Evolutionary conservation across 352 stramenopile genomes (phyloP).

Genomic region (Peronospora destructor): DNA sequence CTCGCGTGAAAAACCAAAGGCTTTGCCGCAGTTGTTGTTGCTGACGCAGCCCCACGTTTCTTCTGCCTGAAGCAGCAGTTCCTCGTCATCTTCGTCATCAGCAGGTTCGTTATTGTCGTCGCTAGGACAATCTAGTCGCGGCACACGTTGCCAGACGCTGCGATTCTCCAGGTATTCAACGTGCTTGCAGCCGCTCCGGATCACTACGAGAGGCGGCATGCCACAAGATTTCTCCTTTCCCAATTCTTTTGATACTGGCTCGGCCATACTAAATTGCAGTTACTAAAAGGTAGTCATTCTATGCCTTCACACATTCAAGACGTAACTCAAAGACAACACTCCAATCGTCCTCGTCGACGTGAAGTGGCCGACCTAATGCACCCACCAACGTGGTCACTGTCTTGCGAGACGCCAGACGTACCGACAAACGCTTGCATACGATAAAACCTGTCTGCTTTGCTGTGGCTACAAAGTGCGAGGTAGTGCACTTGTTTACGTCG

Average conservation of each 20-base stretch:
- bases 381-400: conserved; percentile 34
- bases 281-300: conserved; percentile 12
- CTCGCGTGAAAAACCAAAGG: conserved; percentile 35
- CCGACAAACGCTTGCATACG: conserved; percentile 34
- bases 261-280: not conserved
- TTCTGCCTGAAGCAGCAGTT: conserved; percentile 19
- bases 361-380: conserved; percentile 32
- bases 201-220: conserved; percentile 71
- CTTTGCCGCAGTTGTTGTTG: conserved; percentile 15
- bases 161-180: conserved; percentile 62
- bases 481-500: conserved; percentile 43
- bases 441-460: conserved; percentile 35
- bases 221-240: conserved; percentile 11
- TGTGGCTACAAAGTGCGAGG: conserved; percentile 41
- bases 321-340: conserved; percentile 51
- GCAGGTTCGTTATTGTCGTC: conserved; percentile 24
- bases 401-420: conserved; percentile 25
- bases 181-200: conserved; percentile 52
- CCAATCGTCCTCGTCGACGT: conserved; percentile 45
- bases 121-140: conserved; percentile 17
- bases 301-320: conserved; percentile 4
- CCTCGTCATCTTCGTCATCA: conserved; percentile 23
- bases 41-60: conserved; percentile 10
- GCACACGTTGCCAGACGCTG: conserved; percentile 31
- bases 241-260: conserved; percentile 1